Evolutionary conservation across 352 stramenopile genomes (phyloP).

Genomic region (Phytophthora cactorum): DNA sequence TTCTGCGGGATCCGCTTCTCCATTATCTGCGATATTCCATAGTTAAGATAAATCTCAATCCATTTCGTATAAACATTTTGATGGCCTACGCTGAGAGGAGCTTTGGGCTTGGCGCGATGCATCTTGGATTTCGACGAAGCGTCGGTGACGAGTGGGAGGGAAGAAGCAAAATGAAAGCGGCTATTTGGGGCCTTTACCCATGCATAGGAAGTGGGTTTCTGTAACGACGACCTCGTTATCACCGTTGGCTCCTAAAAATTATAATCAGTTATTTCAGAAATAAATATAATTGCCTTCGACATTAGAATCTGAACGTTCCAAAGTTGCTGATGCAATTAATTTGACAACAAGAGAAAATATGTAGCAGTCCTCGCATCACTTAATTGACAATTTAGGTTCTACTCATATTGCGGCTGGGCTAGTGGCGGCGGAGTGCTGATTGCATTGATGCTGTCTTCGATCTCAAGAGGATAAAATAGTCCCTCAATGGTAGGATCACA

Average conservation of each 20-base stretch:
- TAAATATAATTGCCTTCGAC: too few species aligned
- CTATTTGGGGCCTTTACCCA: constrained; percentile 10
- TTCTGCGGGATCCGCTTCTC: constrained; percentile 84
- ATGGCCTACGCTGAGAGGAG: constrained; percentile 53
- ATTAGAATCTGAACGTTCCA: too few species aligned
- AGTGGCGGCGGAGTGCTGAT: constrained; percentile 17
- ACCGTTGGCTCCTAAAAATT: too few species aligned
- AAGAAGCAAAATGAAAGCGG: constrained; percentile 15
- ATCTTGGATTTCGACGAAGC: constrained; percentile 32
- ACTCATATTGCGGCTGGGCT: background rate
- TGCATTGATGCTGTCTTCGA: constrained; percentile 25
- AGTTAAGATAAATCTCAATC: background rate
- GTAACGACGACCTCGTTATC: background rate
- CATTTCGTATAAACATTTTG: background rate
- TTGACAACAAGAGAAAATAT: too few species aligned
- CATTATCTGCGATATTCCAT: constrained; percentile 56
- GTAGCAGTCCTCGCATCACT: too few species aligned
- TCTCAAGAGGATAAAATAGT: constrained; percentile 24
- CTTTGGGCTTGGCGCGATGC: constrained; percentile 73
- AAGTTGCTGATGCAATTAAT: too few species aligned
- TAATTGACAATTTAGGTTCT: too few species aligned
- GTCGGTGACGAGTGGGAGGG: constrained; percentile 10
- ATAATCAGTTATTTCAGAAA: too few species aligned
- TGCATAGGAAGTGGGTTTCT: background rate
- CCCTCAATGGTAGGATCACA: constrained; percentile 10